phyloP scores from a whole-genome alignment of 164 flowering plant genomes.

The Magnolia kwangsiensis region DNA sequence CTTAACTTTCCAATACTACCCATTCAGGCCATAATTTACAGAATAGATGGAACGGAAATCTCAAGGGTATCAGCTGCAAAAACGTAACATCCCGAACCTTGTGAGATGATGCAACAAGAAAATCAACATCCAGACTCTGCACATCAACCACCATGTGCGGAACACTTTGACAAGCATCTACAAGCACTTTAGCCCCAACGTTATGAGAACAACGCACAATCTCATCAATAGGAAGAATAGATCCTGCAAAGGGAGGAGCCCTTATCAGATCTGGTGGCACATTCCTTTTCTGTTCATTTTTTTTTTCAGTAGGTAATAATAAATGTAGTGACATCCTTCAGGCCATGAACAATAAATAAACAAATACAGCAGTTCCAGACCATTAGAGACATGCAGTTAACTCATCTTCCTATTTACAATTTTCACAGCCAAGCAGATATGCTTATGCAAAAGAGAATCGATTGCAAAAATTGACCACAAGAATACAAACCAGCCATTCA shows the following conservation, averaged over 20 bases:
- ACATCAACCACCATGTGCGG: slow-evolving; percentile 98
- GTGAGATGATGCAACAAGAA: slow-evolving; percentile 98
- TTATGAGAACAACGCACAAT: slow-evolving; percentile 73
- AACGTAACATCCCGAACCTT: slow-evolving; percentile 54
- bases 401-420: background rate
- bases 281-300: background rate
- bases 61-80: slow-evolving; percentile 1
- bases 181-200: slow-evolving; percentile 86
- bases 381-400: background rate
- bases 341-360: background rate
- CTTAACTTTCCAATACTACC: slow-evolving; percentile 25
- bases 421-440: background rate
- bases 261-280: too few species aligned
- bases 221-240: slow-evolving; percentile 78
- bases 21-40: background rate
- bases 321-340: background rate
- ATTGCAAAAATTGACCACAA: too few species aligned
- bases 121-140: slow-evolving; percentile 70
- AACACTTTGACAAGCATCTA: slow-evolving; percentile 99
- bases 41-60: background rate
- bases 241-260: slow-evolving; percentile 38
- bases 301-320: background rate
- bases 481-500: too few species aligned
- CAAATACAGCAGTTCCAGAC: background rate
- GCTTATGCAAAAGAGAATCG: too few species aligned